These are phyloP conservation scores for Chalciporus chontae DNA, from an alignment of 768 basidiomycete genomes.

Conservation along the genomic window DNA sequence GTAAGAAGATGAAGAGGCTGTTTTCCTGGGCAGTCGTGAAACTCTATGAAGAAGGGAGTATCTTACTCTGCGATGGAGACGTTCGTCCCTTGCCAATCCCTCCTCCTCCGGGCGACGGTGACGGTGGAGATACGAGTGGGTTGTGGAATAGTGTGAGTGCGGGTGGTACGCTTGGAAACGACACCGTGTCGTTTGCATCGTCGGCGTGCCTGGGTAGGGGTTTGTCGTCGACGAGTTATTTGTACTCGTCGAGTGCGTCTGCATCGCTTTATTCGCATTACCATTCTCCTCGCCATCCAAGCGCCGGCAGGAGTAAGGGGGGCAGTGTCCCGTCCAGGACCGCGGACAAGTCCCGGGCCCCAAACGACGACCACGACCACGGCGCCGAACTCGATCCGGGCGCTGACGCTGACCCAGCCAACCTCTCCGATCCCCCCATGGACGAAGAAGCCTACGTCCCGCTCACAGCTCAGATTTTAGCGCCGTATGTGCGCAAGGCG, in stretches of 20 bases:
- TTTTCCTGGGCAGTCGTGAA: constrained; percentile 64
- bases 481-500: constrained; percentile 42
- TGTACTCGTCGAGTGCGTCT: constrained; percentile 19
- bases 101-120: constrained; percentile 3
- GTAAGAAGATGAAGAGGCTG: constrained; percentile 59
- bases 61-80: constrained; percentile 71
- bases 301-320: not conserved
- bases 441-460: constrained; percentile 63
- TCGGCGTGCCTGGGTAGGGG: too few relatives aligned
- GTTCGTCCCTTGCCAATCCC: constrained; percentile 34
- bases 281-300: constrained; percentile 15
- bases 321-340: not conserved
- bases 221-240: constrained; percentile 25
- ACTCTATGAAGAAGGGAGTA: constrained; percentile 67
- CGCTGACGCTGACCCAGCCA: constrained; percentile 37
- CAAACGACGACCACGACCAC: not conserved
- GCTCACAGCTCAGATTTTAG: constrained; percentile 51
- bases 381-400: constrained; percentile 28
- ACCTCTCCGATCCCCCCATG: constrained; percentile 56
- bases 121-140: constrained; percentile 24
- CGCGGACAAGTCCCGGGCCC: too few relatives aligned
- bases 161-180: constrained; percentile 20
- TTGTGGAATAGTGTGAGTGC: constrained; percentile 47
- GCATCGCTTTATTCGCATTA: constrained; percentile 25
- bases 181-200: constrained; percentile 18